Base-by-base conservation (phyloP, 306 rosid species). In the Quercus gilva region DNA sequence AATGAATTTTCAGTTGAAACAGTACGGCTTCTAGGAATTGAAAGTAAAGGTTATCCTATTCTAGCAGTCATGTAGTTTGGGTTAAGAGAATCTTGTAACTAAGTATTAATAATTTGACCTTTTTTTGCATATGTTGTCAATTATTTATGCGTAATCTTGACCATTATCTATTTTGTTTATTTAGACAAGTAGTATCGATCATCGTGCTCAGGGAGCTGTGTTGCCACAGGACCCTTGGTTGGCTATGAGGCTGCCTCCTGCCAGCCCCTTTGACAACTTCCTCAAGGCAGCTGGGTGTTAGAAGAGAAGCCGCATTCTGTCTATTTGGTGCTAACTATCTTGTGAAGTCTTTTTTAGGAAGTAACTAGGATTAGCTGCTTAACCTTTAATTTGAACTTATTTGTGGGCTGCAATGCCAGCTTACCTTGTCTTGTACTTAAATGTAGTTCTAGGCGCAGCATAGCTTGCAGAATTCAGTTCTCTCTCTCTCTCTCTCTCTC, bases 231-330 rank as follows among this genome's bases (percentile, higher is more conserved):
- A 90, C 56, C 89, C 83, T 18, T 83, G 90, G 89, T 76, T 86
- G 73, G 84, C 94, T 14, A 88, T 90, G 93, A 93, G 87, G 91
- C 83, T 96, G 55, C 99, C 99, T 71, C 99, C 98, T 74, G 98
- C 99, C 31, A 93, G 99, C 74, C 99, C 99, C 7, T 96, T 93
- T 35, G 98, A 93, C 87, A 93, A 96, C 86, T 96, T 96, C 75
- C 98, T 96, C 82, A 93, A 86, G 88, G 98, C 99, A 69, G 99
- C 99, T 77, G 89, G 98, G 41, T 91, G 96, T 85, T 92, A 89
- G 83, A 65, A 58, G 43, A 73, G 69, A 58, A 80, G 69, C 53
- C 52, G 35, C 52, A 35, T 68, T 35, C 76, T 80, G 71, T 76
- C 31, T 55, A 21, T 73, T 68, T 56, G 19, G 65, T 18, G 72